A percentile compares a stretch with the other conserved stretches of the same genome.
Conservation (phyloP, 331 rosid genomes). For the Spiraea crenata region DNA sequence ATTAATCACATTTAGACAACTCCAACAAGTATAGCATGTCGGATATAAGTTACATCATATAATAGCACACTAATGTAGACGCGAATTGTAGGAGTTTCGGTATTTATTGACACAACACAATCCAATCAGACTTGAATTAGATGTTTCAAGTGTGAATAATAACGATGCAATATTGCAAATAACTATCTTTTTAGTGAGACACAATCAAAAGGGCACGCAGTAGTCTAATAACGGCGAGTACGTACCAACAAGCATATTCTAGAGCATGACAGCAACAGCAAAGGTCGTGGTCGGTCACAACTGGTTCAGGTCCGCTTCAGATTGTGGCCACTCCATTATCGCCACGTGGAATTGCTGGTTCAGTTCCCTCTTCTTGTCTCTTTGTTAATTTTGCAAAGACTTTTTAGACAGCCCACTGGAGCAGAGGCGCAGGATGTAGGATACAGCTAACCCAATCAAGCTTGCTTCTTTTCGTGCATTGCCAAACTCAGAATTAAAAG, state of each 20-base stretch:
- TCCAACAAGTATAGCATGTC: too few species aligned
- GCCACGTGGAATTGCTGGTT: conserved; percentile 34
- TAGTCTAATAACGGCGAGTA: neutral
- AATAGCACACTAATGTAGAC: too few species aligned
- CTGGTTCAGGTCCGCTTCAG: conserved; percentile 14
- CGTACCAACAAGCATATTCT: neutral
- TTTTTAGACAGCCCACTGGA: conserved; percentile 30
- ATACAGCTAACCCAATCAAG: conserved; percentile 23
- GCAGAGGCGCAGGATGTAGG: neutral
- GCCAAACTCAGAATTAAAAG: conserved; percentile 13
- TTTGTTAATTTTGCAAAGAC: conserved; percentile 9
- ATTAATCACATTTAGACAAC: too few species aligned
- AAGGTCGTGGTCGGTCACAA: neutral
- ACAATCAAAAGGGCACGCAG: conserved; percentile 23
- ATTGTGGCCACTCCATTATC: neutral
- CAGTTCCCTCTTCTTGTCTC: neutral
- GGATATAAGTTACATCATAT: too few species aligned
- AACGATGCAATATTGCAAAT: too few species aligned
- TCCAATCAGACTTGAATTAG: too few species aligned
- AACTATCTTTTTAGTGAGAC: too few species aligned
- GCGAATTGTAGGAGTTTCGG: too few species aligned
- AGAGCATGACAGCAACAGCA: neutral
- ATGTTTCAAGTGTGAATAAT: too few species aligned
- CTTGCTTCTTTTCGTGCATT: conserved; percentile 22
- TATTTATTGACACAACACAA: too few species aligned